phyloP scores from a whole-genome alignment of 768 basidiomycete genomes.

The Lyophyllum shimeji region DNA sequence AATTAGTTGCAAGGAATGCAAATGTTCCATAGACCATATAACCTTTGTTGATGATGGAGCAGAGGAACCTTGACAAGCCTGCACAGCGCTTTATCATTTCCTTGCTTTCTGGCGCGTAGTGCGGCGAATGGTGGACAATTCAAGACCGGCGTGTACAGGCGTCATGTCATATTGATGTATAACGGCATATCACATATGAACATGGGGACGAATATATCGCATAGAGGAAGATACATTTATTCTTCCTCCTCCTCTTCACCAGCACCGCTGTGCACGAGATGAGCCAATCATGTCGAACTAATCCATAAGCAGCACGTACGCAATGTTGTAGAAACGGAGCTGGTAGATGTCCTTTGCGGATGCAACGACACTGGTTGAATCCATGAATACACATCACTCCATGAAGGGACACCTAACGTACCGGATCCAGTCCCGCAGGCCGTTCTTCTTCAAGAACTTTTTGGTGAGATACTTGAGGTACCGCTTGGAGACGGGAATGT shows the following conservation, averaged over 20 bases:
- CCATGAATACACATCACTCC: conserved; percentile 5
- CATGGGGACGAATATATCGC: conserved; percentile 14
- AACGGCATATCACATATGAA: conserved; percentile 1
- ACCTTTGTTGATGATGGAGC: no score
- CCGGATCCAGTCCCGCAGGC: conserved; percentile 96
- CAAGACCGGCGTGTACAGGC: neutral
- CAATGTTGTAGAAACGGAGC: conserved; percentile 93
- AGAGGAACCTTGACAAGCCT: no score
- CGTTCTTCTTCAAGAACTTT: conserved; percentile 99
- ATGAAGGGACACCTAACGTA: conserved; percentile 24
- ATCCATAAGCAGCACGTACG: conserved; percentile 45
- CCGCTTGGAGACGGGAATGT: conserved; percentile 91
- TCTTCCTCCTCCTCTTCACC: conserved; percentile 33
- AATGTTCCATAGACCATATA: no score
- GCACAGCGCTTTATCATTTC: no score
- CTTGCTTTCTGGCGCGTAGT: no score
- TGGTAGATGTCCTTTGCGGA: conserved; percentile 92
- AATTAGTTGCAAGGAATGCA: no score
- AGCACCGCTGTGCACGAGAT: conserved; percentile 13
- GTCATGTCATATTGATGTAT: neutral
- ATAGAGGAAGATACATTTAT: conserved; percentile 4
- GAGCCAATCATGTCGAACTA: neutral
- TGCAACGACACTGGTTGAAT: conserved; percentile 72
- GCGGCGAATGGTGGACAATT: no score
- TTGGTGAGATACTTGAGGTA: conserved; percentile 99